Evolutionary conservation across 2,329 filamentous ascomycete genomes (phyloP), one percentile per base, ranked within the genome.

Genomic region (Endothia cerciana): DNA sequence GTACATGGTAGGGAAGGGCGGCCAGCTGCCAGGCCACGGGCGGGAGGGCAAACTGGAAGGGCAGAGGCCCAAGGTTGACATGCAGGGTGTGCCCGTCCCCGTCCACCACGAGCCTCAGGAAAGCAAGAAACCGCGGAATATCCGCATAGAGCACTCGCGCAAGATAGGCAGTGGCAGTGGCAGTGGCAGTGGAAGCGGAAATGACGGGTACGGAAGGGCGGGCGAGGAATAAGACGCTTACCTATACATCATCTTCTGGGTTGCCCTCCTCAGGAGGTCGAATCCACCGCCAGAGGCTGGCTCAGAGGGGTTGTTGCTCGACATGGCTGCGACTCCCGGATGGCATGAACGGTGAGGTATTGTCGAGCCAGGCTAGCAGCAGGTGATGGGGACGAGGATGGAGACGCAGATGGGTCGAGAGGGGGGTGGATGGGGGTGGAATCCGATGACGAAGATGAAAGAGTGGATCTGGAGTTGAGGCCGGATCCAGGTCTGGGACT

Each of bases 241-340:
- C 85, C 79, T 87, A 77, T 85, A 87, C 80, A 83, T 83, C 82
- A 88, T 84, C 71, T 83, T 83, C 73, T 87, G 85, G n/a, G 86
- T 88, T 68, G 86, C 86, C 74, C 85, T 81, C 73, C 83, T 80
- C 69, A 88, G 75, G 70, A 88, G 78, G 76, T 88, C 86, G 71
- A 83, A 86, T 70, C 82, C 80, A 73, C 82, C 80, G 72, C 77
- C 78, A 65, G 76, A 73, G 75, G 74, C 64, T 74, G 73, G 71
- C 74, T 76, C 73, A 49, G 59, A 47, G 13, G 47, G 49, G 57
- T 84, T 82, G 67, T 80, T 77, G 77, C 81, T 81, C 73, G 83
- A 80, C 85, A 87, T 87, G 38, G 19, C 51, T 36, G 60, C 22
- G 40, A 22, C 45, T 41, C 40, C n/a, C 38, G 33, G 4, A 43